These are phyloP conservation scores for Diutina sp. DNA, from an alignment of 1,139 yeast genomes.

Conservation along the genomic window DNA sequence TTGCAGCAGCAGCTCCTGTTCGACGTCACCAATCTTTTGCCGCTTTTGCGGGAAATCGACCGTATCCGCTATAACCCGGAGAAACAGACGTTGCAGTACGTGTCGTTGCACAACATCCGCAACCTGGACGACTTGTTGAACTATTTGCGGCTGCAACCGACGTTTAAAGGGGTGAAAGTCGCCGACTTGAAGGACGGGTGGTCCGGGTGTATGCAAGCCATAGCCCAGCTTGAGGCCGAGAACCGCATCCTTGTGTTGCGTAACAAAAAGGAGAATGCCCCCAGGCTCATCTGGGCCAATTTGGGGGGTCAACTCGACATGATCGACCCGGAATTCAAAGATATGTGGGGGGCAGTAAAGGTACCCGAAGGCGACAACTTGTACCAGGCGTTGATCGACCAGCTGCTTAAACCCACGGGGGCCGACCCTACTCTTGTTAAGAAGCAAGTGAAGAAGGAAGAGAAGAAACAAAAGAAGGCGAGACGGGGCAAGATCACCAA, in stretches of 20 bases:
- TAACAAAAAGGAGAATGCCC: constrained; percentile 85
- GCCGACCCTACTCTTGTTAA: constrained; percentile 88
- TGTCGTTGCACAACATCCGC: constrained; percentile 79
- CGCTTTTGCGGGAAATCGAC: constrained; percentile 62
- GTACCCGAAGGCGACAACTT: constrained; percentile 75
- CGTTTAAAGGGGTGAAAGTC: constrained; percentile 80
- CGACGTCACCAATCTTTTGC: constrained; percentile 38
- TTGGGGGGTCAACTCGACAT: constrained; percentile 60
- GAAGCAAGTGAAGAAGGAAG: constrained; percentile 46
- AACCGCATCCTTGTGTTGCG: constrained; percentile 71
- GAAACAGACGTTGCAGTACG: constrained; percentile 64
- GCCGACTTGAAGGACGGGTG: constrained; percentile 93
- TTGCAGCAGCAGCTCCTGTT: constrained; percentile 43
- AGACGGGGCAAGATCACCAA: constrained; percentile 91
- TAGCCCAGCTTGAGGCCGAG: constrained; percentile 63
- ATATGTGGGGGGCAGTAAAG: constrained; percentile 67
- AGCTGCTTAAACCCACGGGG: constrained; percentile 90
- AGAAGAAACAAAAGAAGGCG: constrained; percentile 79
- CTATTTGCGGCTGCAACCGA: constrained; percentile 67
- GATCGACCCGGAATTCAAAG: constrained; percentile 73
- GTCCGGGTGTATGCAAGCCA: constrained; percentile 79
- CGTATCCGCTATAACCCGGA: constrained; percentile 54
- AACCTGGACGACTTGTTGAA: constrained; percentile 65
- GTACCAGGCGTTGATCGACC: constrained; percentile 65
- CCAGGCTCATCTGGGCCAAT: constrained; percentile 88